Conservation (phyloP, 2,329 filamentous ascomycete species). For the Phialophora tarda region DNA sequence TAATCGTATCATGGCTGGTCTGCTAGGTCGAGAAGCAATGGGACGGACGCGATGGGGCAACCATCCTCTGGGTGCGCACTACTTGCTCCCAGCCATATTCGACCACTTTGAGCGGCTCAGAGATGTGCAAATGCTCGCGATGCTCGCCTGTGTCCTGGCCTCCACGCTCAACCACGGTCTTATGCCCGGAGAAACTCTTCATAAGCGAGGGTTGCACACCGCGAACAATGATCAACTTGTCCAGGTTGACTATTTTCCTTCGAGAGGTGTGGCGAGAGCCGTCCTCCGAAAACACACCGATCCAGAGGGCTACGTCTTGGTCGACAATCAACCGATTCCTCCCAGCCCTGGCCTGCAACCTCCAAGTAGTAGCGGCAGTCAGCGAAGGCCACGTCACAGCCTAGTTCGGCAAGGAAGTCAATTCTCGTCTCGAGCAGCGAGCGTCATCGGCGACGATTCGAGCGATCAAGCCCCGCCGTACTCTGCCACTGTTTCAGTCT, state of each 20-base stretch:
- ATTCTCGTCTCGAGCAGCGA: slow-evolving; percentile 33
- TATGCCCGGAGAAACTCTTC: slow-evolving; percentile 14
- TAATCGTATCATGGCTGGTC: slow-evolving; percentile 45
- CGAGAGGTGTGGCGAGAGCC: slow-evolving; percentile 31
- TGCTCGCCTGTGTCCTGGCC: slow-evolving; percentile 65
- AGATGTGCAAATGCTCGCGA: slow-evolving; percentile 71
- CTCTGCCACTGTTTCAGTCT: slow-evolving; percentile 34
- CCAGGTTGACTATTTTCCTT: slow-evolving; percentile 33
- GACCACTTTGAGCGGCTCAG: slow-evolving; percentile 64
- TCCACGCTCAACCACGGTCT: slow-evolving; percentile 21
- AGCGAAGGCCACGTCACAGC: slow-evolving; percentile 16
- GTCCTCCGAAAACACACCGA: slow-evolving; percentile 25
- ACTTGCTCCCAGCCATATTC: slow-evolving; percentile 64
- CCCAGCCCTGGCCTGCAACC: slow-evolving; percentile 7
- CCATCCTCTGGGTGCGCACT: slow-evolving; percentile 61
- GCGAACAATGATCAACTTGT: not conserved
- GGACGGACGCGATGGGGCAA: slow-evolving; percentile 61
- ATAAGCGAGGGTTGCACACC: not conserved
- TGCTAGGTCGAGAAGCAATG: not conserved
- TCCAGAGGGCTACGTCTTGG: slow-evolving; percentile 28
- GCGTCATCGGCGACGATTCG: slow-evolving; percentile 33
- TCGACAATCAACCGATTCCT: slow-evolving; percentile 21
- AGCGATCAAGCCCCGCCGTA: slow-evolving; percentile 30
- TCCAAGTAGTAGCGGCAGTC: slow-evolving; percentile 10
- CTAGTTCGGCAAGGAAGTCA: slow-evolving; percentile 25